These are phyloP conservation scores for Solanum megistacrolobum DNA, from an alignment of 257 asterid species.

Conservation along the genomic window DNA sequence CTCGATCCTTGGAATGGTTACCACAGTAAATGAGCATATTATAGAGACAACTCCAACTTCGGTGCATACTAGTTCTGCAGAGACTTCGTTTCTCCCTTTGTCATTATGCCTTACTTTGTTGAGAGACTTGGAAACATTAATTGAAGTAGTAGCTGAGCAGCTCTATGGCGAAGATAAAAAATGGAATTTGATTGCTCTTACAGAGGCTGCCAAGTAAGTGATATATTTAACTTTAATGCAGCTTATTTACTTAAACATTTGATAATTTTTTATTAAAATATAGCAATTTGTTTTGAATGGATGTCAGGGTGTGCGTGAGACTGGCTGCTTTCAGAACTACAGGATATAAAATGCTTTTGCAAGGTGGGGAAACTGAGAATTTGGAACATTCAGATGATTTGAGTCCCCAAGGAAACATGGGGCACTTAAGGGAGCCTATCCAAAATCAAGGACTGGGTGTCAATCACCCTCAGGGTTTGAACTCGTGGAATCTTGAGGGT, in stretches of 20 bases:
- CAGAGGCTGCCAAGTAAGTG: conserved; percentile 73
- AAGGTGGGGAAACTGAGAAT: conserved; percentile 72
- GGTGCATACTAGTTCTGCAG: conserved; percentile 21
- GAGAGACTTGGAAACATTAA: conserved; percentile 90
- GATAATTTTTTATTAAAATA: background rate
- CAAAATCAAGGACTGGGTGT: conserved; percentile 29
- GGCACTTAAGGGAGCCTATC: conserved; percentile 19
- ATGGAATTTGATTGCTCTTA: conserved; percentile 77
- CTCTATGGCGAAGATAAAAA: conserved; percentile 71
- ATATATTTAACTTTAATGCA: background rate
- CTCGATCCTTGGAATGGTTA: conserved; percentile 68
- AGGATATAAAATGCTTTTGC: conserved; percentile 92
- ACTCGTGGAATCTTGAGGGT: conserved; percentile 64
- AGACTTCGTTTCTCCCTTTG: conserved; percentile 59
- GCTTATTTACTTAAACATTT: background rate
- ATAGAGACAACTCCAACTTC: conserved; percentile 48
- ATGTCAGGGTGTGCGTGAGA: conserved; percentile 71
- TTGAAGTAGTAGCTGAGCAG: conserved; percentile 89
- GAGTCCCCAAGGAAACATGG: conserved; percentile 20
- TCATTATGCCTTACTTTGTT: conserved; percentile 82
- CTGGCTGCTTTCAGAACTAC: conserved; percentile 45
- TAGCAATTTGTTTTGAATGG: conserved; percentile 6
- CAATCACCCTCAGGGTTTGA: conserved; percentile 25
- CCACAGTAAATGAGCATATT: conserved; percentile 76
- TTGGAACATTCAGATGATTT: conserved; percentile 21